Percentiles rank a stretch among this genome's conserved stretches.
phyloP scores from a whole-genome alignment of 202 grass and related monocot genomes.

The Zoysia matrella region DNA sequence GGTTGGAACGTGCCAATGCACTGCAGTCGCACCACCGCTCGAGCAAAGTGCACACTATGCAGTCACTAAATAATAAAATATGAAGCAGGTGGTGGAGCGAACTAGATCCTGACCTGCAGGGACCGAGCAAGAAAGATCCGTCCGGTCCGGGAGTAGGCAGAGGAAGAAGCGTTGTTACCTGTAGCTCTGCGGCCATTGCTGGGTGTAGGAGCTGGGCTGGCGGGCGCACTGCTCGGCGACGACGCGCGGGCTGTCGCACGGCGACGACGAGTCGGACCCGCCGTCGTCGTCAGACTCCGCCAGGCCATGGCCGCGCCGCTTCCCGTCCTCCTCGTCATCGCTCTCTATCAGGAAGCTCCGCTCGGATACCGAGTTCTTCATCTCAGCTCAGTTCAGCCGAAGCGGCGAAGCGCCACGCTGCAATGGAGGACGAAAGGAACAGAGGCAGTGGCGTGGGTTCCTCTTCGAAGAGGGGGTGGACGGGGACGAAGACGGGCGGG shows the following conservation, averaged over 20 bases:
- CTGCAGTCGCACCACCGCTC: too few species aligned
- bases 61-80: too few species aligned
- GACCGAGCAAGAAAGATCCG: too few species aligned
- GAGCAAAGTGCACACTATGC: too few species aligned
- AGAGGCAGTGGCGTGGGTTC: too few species aligned
- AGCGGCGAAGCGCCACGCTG: too few species aligned
- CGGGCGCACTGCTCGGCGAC: background rate
- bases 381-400: background rate
- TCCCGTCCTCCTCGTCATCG: conserved; percentile 41
- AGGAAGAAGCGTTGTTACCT: conserved; percentile 45
- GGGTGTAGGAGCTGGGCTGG: conserved; percentile 71
- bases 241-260: conserved; percentile 42
- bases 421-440: too few species aligned
- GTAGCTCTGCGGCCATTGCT: conserved; percentile 94
- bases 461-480: too few species aligned
- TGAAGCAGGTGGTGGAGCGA: background rate
- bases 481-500: too few species aligned
- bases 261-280: conserved; percentile 35
- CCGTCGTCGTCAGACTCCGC: background rate
- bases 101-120: background rate
- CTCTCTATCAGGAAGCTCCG: conserved; percentile 68
- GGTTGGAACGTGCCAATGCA: too few species aligned
- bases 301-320: background rate
- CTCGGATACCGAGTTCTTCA: conserved; percentile 46
- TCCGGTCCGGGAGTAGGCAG: too few species aligned